These are phyloP conservation scores for Trichosporon ovoides DNA, from an alignment of 1,284 basidiomycete genomes.

Conservation along the genomic window DNA sequence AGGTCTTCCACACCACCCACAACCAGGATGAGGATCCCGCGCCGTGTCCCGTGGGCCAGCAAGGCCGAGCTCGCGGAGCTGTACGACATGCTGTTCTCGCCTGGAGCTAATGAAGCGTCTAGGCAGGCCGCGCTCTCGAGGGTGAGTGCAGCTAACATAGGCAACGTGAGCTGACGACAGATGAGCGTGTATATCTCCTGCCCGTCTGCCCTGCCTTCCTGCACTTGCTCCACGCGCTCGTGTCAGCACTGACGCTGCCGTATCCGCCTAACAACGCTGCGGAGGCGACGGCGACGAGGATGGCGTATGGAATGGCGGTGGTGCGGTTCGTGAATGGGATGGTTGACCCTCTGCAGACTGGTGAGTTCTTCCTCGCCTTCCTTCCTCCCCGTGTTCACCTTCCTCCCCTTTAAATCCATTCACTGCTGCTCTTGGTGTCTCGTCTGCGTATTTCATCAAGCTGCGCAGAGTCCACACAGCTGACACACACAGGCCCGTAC, in stretches of 20 bases:
- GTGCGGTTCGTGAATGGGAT: slow-evolving; percentile 92
- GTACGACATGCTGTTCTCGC: slow-evolving; percentile 71
- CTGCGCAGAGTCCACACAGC: background rate
- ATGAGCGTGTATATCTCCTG: slow-evolving; percentile 69
- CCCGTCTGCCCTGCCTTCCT: slow-evolving; percentile 65
- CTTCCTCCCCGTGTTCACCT: background rate
- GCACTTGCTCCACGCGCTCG: slow-evolving; percentile 55
- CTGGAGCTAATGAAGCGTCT: slow-evolving; percentile 58
- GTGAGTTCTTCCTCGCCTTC: too few relatives aligned
- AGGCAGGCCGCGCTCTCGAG: slow-evolving; percentile 63
- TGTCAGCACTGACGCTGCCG: slow-evolving; percentile 59
- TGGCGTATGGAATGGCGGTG: slow-evolving; percentile 63
- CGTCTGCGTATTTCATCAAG: too few relatives aligned
- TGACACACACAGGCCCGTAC: slow-evolving; percentile 49
- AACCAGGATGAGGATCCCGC: slow-evolving; percentile 66
- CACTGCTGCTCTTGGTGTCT: too few relatives aligned
- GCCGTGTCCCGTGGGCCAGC: slow-evolving; percentile 76
- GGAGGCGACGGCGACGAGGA: slow-evolving; percentile 53
- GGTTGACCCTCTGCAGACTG: slow-evolving; percentile 87
- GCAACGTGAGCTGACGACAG: slow-evolving; percentile 15
- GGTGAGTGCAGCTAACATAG: slow-evolving; percentile 51
- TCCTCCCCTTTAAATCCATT: background rate
- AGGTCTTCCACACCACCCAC: background rate
- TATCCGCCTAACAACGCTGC: slow-evolving; percentile 54
- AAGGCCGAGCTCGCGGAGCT: slow-evolving; percentile 71